Conservation (phyloP, 179 eudicot species). For the Spinacia oleracea region DNA sequence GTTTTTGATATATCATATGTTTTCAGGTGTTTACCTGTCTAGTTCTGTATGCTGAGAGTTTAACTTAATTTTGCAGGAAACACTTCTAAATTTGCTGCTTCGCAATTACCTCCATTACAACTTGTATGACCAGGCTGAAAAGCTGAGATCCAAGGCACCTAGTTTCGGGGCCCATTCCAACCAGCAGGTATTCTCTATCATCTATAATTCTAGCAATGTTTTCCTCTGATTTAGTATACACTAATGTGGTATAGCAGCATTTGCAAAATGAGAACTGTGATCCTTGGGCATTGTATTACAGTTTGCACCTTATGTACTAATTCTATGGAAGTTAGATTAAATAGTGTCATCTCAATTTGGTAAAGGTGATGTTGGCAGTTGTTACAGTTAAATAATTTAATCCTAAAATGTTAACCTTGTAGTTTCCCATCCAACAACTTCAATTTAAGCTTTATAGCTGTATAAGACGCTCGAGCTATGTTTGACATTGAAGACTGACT, state of each 20-base stretch:
- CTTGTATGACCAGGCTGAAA: conserved; percentile 95
- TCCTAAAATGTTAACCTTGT: background rate
- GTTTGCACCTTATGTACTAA: background rate
- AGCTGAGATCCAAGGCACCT: conserved; percentile 96
- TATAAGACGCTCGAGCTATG: background rate
- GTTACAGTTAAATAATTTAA: background rate
- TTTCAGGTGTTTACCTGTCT: background rate
- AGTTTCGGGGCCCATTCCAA: conserved; percentile 98
- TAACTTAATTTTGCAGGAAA: conserved; percentile 60
- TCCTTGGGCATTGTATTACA: background rate
- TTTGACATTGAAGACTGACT: background rate
- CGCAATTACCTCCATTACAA: conserved; percentile 96
- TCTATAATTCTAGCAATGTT: conserved; percentile 5
- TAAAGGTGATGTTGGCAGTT: background rate
- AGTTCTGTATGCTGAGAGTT: conserved; percentile 2
- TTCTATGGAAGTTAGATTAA: background rate
- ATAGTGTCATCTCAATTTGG: background rate
- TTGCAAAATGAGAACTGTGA: conserved; percentile 5
- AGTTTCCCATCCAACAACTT: background rate
- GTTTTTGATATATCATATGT: background rate
- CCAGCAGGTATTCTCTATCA: conserved; percentile 65
- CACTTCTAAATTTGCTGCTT: conserved; percentile 84
- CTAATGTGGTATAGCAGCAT: background rate
- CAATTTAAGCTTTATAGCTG: background rate
- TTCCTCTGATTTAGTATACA: conserved; percentile 7